Evolutionary conservation across 805 yeast genomes (phyloP), one percentile per base, ranked within the genome.

Genomic region (Yarrowia bubula): DNA sequence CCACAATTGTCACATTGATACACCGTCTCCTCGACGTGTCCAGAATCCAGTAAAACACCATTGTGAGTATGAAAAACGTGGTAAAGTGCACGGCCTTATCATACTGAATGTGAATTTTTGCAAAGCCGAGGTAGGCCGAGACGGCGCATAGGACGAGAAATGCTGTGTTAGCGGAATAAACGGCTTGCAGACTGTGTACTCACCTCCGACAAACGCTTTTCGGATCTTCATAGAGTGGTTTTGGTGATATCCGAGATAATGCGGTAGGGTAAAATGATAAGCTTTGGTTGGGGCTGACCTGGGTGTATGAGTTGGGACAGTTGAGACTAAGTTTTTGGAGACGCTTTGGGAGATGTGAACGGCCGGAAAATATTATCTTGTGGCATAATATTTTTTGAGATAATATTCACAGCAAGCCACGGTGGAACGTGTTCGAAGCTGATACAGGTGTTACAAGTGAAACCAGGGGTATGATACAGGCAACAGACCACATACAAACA

Each of bases 11-110:
- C 17, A 75, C 64, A 37, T 76, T 71, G 50, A 75, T 71, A 15
- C 76, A 71, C 18, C 79, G 70, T 55, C 75, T 71, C 11, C 81
- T 71, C 4, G 76, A 67, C 8, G 76, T 67, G 64, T 78, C 81
- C 6, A 78, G 66, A 22, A 77, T 70, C 82, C 82, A 78, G 73
- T 79, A 78, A 66, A 79, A 76, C n/a, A 70, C 67, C 22, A 75
- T 64, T 8, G 79, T 73, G 17, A 78, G 68, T 22, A 75, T 50
- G 60, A 79, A 76, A 66, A 78, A 78, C 28, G 75, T 72, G 8
- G 68, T 64, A 33, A 74, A 74, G 57, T 79, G 82, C 33, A 76
- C 68, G 6, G 69, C 66, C 67, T 78, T 79, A 68, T 79, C 71
- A 75, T 74, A 66, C 71, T 71, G 31, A 80, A 70, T 64, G 32